These are phyloP conservation scores for Melocanna baccifera DNA, from an alignment of 176 grass and related monocot species.

Conservation along the genomic window DNA sequence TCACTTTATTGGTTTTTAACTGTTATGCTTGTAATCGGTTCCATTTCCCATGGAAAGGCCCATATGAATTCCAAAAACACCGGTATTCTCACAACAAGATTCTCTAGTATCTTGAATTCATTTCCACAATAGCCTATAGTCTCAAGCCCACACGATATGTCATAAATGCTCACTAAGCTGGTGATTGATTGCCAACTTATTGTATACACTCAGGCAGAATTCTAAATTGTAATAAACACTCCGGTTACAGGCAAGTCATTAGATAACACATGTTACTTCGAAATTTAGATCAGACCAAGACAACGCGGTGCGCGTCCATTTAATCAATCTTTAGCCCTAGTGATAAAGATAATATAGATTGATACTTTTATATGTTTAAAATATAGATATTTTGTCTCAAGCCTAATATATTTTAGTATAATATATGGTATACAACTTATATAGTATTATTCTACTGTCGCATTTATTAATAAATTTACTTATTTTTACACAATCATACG, in stretches of 20 bases:
- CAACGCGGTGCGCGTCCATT: not conserved
- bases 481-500: too few species aligned
- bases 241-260: not conserved
- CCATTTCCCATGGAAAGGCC: not conserved
- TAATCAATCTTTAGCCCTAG: not conserved
- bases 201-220: too few species aligned
- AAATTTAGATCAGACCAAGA: not conserved
- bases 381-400: too few species aligned
- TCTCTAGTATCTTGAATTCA: not conserved
- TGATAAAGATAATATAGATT: too few species aligned
- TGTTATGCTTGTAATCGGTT: not conserved
- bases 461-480: too few species aligned
- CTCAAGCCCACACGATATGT: not conserved
- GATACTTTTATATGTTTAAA: too few species aligned
- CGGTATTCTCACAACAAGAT: not conserved
- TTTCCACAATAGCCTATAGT: not conserved
- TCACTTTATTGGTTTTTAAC: not conserved
- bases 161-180: not conserved
- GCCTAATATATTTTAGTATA: too few species aligned
- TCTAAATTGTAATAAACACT: not conserved
- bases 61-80: not conserved
- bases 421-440: too few species aligned
- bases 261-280: not conserved
- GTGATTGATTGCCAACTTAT: not conserved
- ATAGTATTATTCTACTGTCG: too few species aligned